These are phyloP conservation scores for Mycocentrospora acerina DNA, from an alignment of 2,329 filamentous ascomycete genomes.

Conservation along the genomic window DNA sequence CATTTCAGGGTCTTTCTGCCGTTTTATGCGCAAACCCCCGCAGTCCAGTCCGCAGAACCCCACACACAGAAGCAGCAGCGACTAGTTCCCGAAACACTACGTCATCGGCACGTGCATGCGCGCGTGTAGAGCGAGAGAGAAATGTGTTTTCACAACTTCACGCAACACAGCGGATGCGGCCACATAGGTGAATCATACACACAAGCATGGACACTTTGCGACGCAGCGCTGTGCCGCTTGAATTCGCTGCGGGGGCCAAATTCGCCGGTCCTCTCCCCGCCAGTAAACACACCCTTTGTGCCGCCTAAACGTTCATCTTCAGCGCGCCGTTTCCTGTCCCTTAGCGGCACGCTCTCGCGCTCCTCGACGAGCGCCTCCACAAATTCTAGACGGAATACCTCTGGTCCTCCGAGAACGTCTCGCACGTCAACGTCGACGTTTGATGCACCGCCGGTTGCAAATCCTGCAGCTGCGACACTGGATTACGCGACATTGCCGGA, in stretches of 20 bases:
- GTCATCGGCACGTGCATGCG: too few relatives aligned
- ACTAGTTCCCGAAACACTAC: too few relatives aligned
- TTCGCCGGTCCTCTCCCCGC: slow-evolving; percentile 27
- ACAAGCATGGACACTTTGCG: slow-evolving; percentile 32
- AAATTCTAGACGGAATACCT: slow-evolving; percentile 20
- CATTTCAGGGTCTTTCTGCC: not conserved
- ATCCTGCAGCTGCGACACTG: slow-evolving; percentile 2
- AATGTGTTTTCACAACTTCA: slow-evolving; percentile 39
- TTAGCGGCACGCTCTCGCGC: slow-evolving; percentile 26
- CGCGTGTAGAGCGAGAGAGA: not conserved
- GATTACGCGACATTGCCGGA: slow-evolving; percentile 27
- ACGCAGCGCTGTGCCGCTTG: slow-evolving; percentile 22
- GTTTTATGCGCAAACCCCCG: not conserved
- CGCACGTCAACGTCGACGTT: slow-evolving; percentile 15
- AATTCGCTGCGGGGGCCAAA: slow-evolving; percentile 27
- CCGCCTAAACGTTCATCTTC: slow-evolving; percentile 23
- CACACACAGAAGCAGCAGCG: too few relatives aligned
- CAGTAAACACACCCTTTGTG: slow-evolving; percentile 4
- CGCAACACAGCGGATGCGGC: slow-evolving; percentile 38
- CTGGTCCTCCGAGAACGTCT: slow-evolving; percentile 14
- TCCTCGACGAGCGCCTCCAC: slow-evolving; percentile 19
- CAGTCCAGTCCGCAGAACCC: too few relatives aligned
- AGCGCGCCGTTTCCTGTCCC: slow-evolving; percentile 27
- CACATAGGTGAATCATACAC: slow-evolving; percentile 31
- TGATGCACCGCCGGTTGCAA: slow-evolving; percentile 1